These are phyloP conservation scores for Cladosporium sp. DNA, from an alignment of 2,329 filamentous ascomycete species.

Conservation along the genomic window DNA sequence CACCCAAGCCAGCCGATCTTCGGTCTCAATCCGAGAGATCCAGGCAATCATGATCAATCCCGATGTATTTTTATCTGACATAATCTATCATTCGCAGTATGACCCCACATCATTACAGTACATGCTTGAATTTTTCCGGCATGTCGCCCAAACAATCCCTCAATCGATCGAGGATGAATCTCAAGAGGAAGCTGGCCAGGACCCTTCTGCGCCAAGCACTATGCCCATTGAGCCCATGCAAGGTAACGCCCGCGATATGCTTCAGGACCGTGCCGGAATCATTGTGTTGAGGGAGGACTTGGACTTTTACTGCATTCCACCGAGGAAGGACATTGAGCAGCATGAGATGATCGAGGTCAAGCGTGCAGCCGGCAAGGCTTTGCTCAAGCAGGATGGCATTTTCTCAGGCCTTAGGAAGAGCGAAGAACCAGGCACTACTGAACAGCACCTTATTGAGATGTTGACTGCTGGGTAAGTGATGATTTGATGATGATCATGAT, in stretches of 20 bases:
- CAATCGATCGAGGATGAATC: slow-evolving; percentile 54
- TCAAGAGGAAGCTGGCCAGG: slow-evolving; percentile 39
- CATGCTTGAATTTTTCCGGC: slow-evolving; percentile 98
- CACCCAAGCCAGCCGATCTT: slow-evolving; percentile 27
- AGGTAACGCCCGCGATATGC: slow-evolving; percentile 65
- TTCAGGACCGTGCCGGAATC: slow-evolving; percentile 87
- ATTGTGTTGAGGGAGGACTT: slow-evolving; percentile 95
- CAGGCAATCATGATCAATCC: slow-evolving; percentile 38
- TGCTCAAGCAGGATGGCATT: slow-evolving; percentile 87
- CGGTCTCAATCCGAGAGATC: slow-evolving; percentile 36
- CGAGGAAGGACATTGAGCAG: slow-evolving; percentile 75
- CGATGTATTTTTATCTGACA: slow-evolving; percentile 54
- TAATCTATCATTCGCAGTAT: slow-evolving; percentile 65
- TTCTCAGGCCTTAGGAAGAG: slow-evolving; percentile 94
- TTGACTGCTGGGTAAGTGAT: slow-evolving; percentile 82
- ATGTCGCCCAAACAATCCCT: slow-evolving; percentile 93
- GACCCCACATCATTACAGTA: slow-evolving; percentile 95
- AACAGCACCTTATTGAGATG: slow-evolving; percentile 99
- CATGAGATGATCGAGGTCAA: slow-evolving; percentile 95
- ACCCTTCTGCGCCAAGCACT: slow-evolving; percentile 54
- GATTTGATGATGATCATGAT: background rate
- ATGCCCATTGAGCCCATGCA: slow-evolving; percentile 66
- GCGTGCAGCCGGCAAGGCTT: slow-evolving; percentile 79
- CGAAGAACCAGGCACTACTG: slow-evolving; percentile 92
- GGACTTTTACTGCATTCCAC: slow-evolving; percentile 96